Base-by-base conservation (phyloP, 208 protist genomes). In the Trypanosoma conorhini region DNA sequence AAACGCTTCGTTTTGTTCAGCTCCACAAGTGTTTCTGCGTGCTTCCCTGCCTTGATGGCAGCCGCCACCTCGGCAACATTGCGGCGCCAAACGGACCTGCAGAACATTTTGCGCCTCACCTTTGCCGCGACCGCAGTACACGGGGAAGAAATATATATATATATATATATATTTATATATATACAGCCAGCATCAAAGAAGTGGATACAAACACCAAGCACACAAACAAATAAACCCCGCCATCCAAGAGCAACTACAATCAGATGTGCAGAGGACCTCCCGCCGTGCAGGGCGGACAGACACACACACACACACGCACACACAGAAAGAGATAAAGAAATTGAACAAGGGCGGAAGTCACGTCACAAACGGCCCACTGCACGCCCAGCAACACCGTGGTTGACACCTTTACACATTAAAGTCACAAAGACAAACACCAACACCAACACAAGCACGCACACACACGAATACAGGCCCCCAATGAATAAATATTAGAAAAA, bases 1-100 rank as follows among this genome's bases (percentile, higher is more conserved):
- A 61, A 56, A 57, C 35, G 54, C 51, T 91, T 95, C 33, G 85
- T 60, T 13, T 67, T 48, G 61, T 88, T 92, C 13, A 91, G 74
- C 21, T 63, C 55, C 31, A 55, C n/a, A n/a, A 91, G 70, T 38
- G 69, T 77, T 10, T 69, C 67, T 5, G 33, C 50, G 33, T 63
- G 62, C 60, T 35, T 58, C 46, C 71, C 71, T 33, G 56, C 13
- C 3, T 57, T 70, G 19, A 76, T 65, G 1, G 64, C 55, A 24
- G 63, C 28, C 7, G 50, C 12, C 12, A 76, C 46, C 17, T 64
- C 55, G 21, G 71, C 40, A 30, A 56, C 28, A 54, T 51, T 33
- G n/a, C 38, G 64, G 31, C 46, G 55, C 22, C 35, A 66, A 22
- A 61, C 19, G 21, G 35, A 62, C 24, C 60, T 42, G 46, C 31